Evolutionary conservation across 2,329 filamentous ascomycete species (phyloP).

Genomic region (Conoideocrella luteorostrata): DNA sequence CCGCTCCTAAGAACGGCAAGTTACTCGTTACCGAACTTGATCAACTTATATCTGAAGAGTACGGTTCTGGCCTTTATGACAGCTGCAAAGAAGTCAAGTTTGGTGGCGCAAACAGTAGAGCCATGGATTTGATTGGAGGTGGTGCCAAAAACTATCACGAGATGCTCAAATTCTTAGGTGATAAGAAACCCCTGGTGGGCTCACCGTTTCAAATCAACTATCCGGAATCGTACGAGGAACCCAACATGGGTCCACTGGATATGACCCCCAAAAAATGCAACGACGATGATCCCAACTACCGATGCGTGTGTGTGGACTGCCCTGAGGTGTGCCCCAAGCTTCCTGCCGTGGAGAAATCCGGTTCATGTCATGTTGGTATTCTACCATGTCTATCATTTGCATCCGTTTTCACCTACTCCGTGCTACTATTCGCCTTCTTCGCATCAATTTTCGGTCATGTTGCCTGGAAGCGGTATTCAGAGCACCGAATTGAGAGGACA

Average conservation of each 20-base stretch:
- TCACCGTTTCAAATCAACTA: constrained; percentile 99
- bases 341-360: constrained; percentile 62
- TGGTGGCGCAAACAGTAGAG: constrained; percentile 84
- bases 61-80: constrained; percentile 83
- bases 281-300: constrained; percentile 75
- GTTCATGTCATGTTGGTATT: constrained; percentile 74
- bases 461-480: constrained; percentile 66
- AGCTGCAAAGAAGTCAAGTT: constrained; percentile 99
- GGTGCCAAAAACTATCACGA: constrained; percentile 84
- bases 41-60: constrained; percentile 77
- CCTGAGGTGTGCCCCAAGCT: constrained; percentile 77
- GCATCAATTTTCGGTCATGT: constrained; percentile 66
- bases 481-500: constrained; percentile 73
- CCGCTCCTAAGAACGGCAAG: constrained; percentile 53
- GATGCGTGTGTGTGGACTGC: constrained; percentile 92
- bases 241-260: constrained; percentile 64
- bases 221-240: constrained; percentile 54
- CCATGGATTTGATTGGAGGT: constrained; percentile 93
- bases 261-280: constrained; percentile 82
- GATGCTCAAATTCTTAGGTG: constrained; percentile 85
- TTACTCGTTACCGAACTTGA: constrained; percentile 80
- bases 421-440: constrained; percentile 63
- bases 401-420: constrained; percentile 77
- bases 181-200: constrained; percentile 76
- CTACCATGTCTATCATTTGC: constrained; percentile 93